Base-by-base conservation (phyloP, 2,329 filamentous ascomycete species). In the Lasiodiplodia citricola region DNA sequence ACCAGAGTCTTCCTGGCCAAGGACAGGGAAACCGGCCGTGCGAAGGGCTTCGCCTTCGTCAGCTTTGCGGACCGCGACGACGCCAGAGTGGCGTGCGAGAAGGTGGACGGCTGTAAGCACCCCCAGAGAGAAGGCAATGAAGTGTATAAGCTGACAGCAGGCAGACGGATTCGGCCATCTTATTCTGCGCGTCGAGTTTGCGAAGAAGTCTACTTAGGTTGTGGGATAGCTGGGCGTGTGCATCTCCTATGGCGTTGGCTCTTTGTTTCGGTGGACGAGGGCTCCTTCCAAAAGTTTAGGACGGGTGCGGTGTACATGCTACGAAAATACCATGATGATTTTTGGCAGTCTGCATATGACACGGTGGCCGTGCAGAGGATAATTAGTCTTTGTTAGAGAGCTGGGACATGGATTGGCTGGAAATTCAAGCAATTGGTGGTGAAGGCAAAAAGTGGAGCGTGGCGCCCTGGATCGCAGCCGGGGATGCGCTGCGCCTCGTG, bases 41-140 rank as follows among this genome's bases (percentile, higher is more conserved):
- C 96, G 75, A 99, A 99, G 89, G 96, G 96, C 71, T 99, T 99
- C 81, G 96, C 96, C 31, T 99, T 99, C 82, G 97, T 99, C 86
- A 97, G 93, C 82, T 99, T 96, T 79, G 92, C 91, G 70, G 96
- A 99, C 81, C 87, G 96, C 74, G 83, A 86, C 74, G 96, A 99
- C 82, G 96, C 96, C 74, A 92, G 92, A 75, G 92, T 92, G 85
- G 96, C 96, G 51, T 97, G 93, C 84, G 91, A 92, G 84, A 97
- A 97, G 88, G 95, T 99, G 93, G 96, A 99, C 83, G 96, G 96
- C 77, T 97, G 11, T 51, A 60, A 67, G 65, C 58, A 60, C 14
- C 50, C 38, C 31, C 37, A 28, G 16, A 25, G 8, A 52, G 23
- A 38, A 2, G 10, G 4, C 10, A 11, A 18, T 18, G 18, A 37